phyloP scores from a whole-genome alignment of 306 rosid genomes.

The Glycine tomentella region DNA sequence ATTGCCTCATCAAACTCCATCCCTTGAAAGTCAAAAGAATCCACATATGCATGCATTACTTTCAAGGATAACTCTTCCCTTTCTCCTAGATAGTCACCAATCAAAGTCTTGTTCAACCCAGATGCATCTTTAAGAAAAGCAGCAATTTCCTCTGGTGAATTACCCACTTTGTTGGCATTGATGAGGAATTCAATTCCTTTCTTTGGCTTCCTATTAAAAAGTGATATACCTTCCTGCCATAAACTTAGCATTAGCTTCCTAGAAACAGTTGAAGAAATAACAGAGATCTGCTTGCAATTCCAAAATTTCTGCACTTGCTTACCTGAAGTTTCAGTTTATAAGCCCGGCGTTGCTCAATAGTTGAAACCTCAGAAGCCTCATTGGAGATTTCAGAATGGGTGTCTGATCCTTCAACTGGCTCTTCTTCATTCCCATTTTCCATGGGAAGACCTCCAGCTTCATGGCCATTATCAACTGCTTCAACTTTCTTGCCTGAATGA shows the following conservation, averaged over 20 bases:
- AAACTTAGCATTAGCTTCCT: slow-evolving; percentile 64
- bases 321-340: slow-evolving; percentile 99
- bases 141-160: slow-evolving; percentile 93
- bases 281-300: slow-evolving; percentile 40
- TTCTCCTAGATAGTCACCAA: slow-evolving; percentile 98
- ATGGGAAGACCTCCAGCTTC: slow-evolving; percentile 71
- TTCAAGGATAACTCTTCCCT: slow-evolving; percentile 90
- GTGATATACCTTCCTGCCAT: slow-evolving; percentile 99
- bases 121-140: slow-evolving; percentile 95
- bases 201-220: slow-evolving; percentile 95
- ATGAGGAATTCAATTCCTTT: slow-evolving; percentile 98
- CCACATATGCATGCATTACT: slow-evolving; percentile 97
- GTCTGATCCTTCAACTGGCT: slow-evolving; percentile 82
- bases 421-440: slow-evolving; percentile 84
- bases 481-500: slow-evolving; percentile 72
- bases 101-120: slow-evolving; percentile 91
- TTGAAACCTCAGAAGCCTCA: slow-evolving; percentile 82
- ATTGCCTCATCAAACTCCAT: slow-evolving; percentile 97
- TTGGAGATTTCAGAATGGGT: slow-evolving; percentile 80
- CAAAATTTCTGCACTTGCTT: slow-evolving; percentile 43
- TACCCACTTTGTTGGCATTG: slow-evolving; percentile 92
- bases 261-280: slow-evolving; percentile 37
- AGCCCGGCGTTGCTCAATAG: slow-evolving; percentile 95
- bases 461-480: slow-evolving; percentile 61
- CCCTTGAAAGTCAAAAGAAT: slow-evolving; percentile 93